A percentile compares a stretch with the other conserved stretches of the same genome.
Evolutionary conservation across 2,329 filamentous ascomycete species (phyloP).

Genomic region (Apiospora rasikravindrae): DNA sequence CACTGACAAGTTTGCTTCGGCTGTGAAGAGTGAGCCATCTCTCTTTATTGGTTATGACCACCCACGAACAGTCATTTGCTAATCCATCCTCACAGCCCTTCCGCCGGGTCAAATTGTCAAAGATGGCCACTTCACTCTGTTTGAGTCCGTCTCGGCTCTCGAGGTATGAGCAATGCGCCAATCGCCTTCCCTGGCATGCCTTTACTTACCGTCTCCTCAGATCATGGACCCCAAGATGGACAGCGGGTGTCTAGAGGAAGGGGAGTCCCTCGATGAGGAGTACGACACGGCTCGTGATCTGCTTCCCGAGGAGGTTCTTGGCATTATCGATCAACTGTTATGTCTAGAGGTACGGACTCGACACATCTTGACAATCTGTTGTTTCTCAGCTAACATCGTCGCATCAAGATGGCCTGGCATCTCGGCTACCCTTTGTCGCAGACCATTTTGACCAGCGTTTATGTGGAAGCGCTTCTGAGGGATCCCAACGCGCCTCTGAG

Average conservation of each 20-base stretch:
- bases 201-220: constrained; percentile 50
- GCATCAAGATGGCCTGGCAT: constrained; percentile 86
- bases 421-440: constrained; percentile 94
- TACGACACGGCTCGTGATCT: constrained; percentile 75
- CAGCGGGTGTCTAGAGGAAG: constrained; percentile 80
- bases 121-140: constrained; percentile 92
- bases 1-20: constrained; percentile 59
- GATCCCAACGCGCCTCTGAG: constrained; percentile 68
- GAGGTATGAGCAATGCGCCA: constrained; percentile 53
- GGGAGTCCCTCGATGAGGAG: constrained; percentile 81
- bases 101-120: constrained; percentile 85
- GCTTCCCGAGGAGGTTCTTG: constrained; percentile 80
- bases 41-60: background rate
- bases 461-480: constrained; percentile 83
- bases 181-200: background rate
- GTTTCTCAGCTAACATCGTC: background rate
- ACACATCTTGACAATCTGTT: background rate
- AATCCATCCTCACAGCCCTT: constrained; percentile 60
- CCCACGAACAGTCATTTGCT: background rate
- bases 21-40: constrained; percentile 54
- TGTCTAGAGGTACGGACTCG: constrained; percentile 75
- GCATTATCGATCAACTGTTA: constrained; percentile 91
- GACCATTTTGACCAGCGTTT: constrained; percentile 90
- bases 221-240: constrained; percentile 99
- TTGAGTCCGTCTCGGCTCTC: constrained; percentile 88